These are phyloP conservation scores for Periconia sp. DNA, from an alignment of 2,329 filamentous ascomycete genomes.

Conservation along the genomic window DNA sequence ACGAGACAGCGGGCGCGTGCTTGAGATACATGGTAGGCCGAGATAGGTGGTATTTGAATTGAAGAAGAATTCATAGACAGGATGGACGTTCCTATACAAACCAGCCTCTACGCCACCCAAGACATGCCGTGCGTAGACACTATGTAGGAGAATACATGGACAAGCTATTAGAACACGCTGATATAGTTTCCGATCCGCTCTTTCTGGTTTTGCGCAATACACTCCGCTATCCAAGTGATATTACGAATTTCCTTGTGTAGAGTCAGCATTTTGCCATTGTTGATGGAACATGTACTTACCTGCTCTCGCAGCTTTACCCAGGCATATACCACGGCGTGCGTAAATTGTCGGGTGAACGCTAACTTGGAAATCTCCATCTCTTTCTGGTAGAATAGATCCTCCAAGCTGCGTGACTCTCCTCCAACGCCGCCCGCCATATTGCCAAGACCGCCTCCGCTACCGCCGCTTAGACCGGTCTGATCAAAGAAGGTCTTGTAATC, in stretches of 20 bases:
- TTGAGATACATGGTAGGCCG: too few relatives aligned
- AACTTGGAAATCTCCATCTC: constrained; percentile 98
- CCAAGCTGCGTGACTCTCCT: constrained; percentile 84
- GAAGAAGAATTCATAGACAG: constrained; percentile 6
- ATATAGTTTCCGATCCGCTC: constrained; percentile 99
- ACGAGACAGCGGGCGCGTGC: too few relatives aligned
- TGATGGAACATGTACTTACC: constrained; percentile 60
- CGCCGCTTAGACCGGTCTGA: constrained; percentile 79
- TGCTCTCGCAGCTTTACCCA: constrained; percentile 98
- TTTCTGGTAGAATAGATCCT: constrained; percentile 98
- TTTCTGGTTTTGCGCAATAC: constrained; percentile 99
- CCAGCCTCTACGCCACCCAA: constrained; percentile 35
- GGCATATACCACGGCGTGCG: constrained; percentile 90
- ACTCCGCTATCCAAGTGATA: constrained; percentile 99
- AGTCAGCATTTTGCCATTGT: constrained; percentile 20
- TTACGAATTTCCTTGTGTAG: constrained; percentile 88
- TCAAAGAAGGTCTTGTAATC: constrained; percentile 98
- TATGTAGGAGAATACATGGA: constrained; percentile 31
- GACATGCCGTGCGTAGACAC: constrained; percentile 31
- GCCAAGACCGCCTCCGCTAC: constrained; percentile 74
- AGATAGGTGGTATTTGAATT: too few relatives aligned
- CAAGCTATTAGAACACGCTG: constrained; percentile 73
- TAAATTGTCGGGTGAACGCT: constrained; percentile 95
- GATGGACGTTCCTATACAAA: constrained; percentile 42
- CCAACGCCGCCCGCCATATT: constrained; percentile 85